Conservation (phyloP, 2,329 filamentous ascomycete species). For the Alternaria incomplexa region DNA sequence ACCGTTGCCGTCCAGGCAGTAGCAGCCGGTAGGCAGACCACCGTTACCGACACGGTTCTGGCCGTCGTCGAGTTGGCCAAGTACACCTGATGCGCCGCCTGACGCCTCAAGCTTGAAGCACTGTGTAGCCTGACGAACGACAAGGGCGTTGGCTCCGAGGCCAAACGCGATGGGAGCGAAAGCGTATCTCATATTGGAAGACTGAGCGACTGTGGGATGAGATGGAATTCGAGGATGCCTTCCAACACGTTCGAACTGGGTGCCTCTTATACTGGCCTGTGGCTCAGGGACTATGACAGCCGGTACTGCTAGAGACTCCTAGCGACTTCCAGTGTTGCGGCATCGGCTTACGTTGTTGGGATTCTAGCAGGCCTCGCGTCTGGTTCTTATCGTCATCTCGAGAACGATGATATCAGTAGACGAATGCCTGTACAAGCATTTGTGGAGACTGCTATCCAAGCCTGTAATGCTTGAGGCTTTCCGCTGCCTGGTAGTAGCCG, state of each 20-base stretch:
- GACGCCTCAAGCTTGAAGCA: conserved; percentile 26
- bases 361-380: not conserved
- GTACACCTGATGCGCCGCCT: conserved; percentile 51
- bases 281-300: conserved; percentile 9
- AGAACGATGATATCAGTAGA: conserved; percentile 22
- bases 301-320: not conserved
- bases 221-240: not conserved
- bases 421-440: conserved; percentile 8
- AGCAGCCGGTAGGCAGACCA: conserved; percentile 55
- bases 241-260: not conserved
- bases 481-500: not conserved
- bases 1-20: conserved; percentile 59
- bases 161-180: conserved; percentile 25
- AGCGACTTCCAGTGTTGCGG: not conserved
- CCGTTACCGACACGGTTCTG: conserved; percentile 66
- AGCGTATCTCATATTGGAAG: conserved; percentile 29
- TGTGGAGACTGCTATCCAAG: not conserved
- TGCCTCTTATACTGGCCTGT: not conserved
- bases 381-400: conserved; percentile 6
- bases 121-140: conserved; percentile 24
- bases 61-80: conserved; percentile 67
- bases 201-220: conserved; percentile 5
- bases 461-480: not conserved
- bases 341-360: conserved; percentile 7
- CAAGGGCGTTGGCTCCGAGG: conserved; percentile 31